These are phyloP conservation scores for Colletotrichum sp. DNA, from an alignment of 2,329 filamentous ascomycete species.

Conservation along the genomic window DNA sequence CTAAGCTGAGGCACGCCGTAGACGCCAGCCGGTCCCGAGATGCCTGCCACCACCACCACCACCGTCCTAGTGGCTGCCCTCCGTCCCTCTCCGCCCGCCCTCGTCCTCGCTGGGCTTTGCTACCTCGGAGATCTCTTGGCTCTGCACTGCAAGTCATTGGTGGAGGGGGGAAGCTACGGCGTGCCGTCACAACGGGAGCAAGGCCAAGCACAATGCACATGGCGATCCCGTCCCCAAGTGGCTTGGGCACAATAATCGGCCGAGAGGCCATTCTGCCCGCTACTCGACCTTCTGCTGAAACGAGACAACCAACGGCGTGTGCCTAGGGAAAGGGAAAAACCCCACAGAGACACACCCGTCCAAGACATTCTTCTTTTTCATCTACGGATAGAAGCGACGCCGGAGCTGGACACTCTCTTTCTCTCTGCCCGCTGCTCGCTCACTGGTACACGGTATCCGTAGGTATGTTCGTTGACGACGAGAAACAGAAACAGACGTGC, in stretches of 20 bases:
- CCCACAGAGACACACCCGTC: not conserved
- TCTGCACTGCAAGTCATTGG: slow-evolving; percentile 8
- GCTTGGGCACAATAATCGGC: slow-evolving; percentile 5
- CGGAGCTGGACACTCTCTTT: not conserved
- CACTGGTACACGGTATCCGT: not conserved
- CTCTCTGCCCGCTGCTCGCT: too few relatives aligned
- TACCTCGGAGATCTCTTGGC: slow-evolving; percentile 8
- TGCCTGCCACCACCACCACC: not conserved
- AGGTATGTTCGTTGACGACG: not conserved
- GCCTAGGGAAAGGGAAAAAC: not conserved
- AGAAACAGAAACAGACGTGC: not conserved
- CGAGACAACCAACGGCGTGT: not conserved
- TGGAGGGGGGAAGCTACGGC: not conserved
- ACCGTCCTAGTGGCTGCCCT: not conserved
- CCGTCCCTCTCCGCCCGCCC: not conserved
- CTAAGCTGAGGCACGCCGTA: not conserved
- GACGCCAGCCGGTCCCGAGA: not conserved
- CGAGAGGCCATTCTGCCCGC: slow-evolving; percentile 1
- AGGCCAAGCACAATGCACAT: slow-evolving; percentile 4
- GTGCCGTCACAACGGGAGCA: not conserved
- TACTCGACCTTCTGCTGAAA: not conserved
- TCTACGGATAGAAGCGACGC: too few relatives aligned
- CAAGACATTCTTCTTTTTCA: not conserved
- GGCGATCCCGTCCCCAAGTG: slow-evolving; percentile 9
- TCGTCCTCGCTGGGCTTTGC: not conserved